Base-by-base conservation (phyloP, 805 yeast genomes). In the Candida parachauliodes region DNA sequence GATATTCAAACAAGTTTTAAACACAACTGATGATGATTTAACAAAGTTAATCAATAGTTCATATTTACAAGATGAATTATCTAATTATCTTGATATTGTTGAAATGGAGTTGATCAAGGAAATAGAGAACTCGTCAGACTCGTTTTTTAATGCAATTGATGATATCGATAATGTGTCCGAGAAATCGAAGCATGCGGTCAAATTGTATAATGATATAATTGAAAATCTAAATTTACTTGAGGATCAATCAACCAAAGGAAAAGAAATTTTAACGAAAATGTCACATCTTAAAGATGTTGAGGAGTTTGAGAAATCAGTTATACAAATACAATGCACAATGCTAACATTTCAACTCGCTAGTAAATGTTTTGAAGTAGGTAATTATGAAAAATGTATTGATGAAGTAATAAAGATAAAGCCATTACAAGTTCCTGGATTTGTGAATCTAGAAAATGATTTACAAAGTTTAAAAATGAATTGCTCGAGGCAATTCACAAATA, bases 141-240 rank as follows among this genome's bases (percentile, higher is more conserved):
- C 89, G 6, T 91, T 93, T 53, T 88, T 88, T 60, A 78, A 78
- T 36, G 89, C 96, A 0, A 65, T 94, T 38, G 86, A 81, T 37
- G 95, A 88, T 45, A 73, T 93, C 40, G 79, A 80, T 49, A 68
- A 66, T 6, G 79, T 89, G 24, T 76, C 80, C 33, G 52, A 58
- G 2, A 76, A 74, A 44, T 76, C 89, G 2, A 60, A 66, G 9
- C 54, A 57, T 9, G 73, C 88, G 17, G 64, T 82, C 0, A 53
- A 57, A 4, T 63, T 70, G 27, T 65, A 82, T 33, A 55, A 70
- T 22, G 50, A 54, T 0, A 59, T 89, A n/a, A 63, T 69, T 25
- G 40, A 50, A 0, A 68, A 74, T 12, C 54, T 88, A 4, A 55
- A 61, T 2, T 40, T 47, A 1, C 55, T 81, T 9, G 81, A 81